Percentiles rank a stretch among this genome's conserved stretches.
Evolutionary conservation across 75 land plant genomes (phyloP).

Genomic region (Larix kaempferi): DNA sequence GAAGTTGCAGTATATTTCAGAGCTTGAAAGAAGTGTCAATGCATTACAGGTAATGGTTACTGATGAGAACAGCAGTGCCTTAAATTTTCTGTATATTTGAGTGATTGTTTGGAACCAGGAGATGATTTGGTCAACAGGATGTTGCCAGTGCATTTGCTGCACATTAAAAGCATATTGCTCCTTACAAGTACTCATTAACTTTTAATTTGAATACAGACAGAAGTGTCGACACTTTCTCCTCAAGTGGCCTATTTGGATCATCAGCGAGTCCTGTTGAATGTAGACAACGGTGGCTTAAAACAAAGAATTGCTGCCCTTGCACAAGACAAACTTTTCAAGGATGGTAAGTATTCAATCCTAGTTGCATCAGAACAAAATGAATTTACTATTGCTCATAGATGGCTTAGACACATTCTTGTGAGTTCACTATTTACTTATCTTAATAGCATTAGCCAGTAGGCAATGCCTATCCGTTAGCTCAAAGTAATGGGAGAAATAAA

Average conservation of each 20-base stretch:
- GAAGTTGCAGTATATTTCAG: constrained; percentile 95
- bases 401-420: background rate
- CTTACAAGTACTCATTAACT: background rate
- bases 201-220: constrained; percentile 43
- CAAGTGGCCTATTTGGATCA: constrained; percentile 90
- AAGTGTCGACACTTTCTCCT: constrained; percentile 82
- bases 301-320: constrained; percentile 87
- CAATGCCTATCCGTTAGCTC: background rate
- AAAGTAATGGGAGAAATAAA: background rate
- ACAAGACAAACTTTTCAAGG: constrained; percentile 91
- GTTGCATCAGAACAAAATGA: background rate
- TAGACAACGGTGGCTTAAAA: constrained; percentile 85
- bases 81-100: background rate
- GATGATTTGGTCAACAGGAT: constrained; percentile 3
- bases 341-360: constrained; percentile 43
- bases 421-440: background rate
- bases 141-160: background rate
- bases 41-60: constrained; percentile 55
- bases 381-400: background rate
- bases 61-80: background rate
- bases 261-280: constrained; percentile 71
- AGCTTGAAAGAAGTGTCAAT: constrained; percentile 85
- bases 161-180: background rate
- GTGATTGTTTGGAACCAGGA: background rate
- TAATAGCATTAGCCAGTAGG: too few relatives aligned